Evolutionary conservation across 805 yeast genomes (phyloP), one percentile per base, ranked within the genome.

Genomic region (Wickerhamomyces sydowiorum): DNA sequence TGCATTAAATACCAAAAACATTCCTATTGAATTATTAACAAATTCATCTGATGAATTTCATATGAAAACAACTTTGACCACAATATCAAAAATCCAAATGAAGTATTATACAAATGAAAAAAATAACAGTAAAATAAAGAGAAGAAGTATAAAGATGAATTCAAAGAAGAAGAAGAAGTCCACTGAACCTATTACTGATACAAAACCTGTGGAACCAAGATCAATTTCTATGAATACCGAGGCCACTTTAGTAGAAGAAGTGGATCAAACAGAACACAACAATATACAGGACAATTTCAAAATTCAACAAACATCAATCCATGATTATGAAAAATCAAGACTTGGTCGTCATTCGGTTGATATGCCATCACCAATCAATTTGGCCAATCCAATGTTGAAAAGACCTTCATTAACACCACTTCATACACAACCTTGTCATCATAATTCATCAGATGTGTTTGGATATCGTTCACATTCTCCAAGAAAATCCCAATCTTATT

Each of bases 61-160:
- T 25, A 17, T 47, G 23, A 46, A 54, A 33, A 51, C 48, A 15
- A 55, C 55, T 5, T 43, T 57, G 27, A 42, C 21, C 17, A 54
- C 50, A 36, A 47, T 57, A 14, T 49, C 54, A 18, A 56, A 49
- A 38, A 53, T 54, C 15, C 61, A 57, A 41, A 46, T 48, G 5
- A 57, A 54, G 43, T 45, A 45, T 38, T 56, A 49, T 38, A 33
- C 40, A 7, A 52, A 51, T 36, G 59, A 55, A 42, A 53, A 53
- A 33, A 56, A 50, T 39, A 46, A 25, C 18, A 24, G 36, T 7
- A 20, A 36, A 9, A 41, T 48, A 29, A 53, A 49, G 38, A 54
- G 58, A 46, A 47, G 53, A 44, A 42, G 42, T 3, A 49, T 57
- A 25, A 54, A 50, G 34, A 15, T 57, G 29, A 42, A 44, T n/a